Percentiles rank a stretch among this genome's conserved stretches.
phyloP scores from a whole-genome alignment of 805 yeast species.

The Barnettozyma botsteinii region DNA sequence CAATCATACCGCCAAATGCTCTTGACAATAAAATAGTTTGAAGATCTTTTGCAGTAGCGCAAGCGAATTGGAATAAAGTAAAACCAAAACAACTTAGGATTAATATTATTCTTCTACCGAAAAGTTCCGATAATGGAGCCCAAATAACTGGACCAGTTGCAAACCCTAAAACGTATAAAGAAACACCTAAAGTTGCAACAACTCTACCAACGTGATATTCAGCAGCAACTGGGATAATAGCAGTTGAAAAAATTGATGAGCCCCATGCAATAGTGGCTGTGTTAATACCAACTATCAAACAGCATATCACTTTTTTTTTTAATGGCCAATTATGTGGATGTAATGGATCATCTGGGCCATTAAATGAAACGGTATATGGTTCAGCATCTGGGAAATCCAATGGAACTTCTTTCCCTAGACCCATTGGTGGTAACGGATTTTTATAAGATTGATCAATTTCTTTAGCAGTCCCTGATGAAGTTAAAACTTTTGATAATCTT shows the following conservation, averaged over 20 bases:
- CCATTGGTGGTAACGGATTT: slow-evolving; percentile 54
- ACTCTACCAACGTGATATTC: slow-evolving; percentile 56
- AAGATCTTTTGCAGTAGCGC: slow-evolving; percentile 71
- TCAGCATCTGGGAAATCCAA: slow-evolving; percentile 49
- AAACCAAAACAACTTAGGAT: slow-evolving; percentile 52
- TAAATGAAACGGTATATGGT: slow-evolving; percentile 66
- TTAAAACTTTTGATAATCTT: slow-evolving; percentile 36
- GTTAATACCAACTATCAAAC: slow-evolving; percentile 40
- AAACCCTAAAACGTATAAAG: slow-evolving; percentile 86
- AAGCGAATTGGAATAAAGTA: slow-evolving; percentile 59
- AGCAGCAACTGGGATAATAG: slow-evolving; percentile 40
- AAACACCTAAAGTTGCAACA: slow-evolving; percentile 69
- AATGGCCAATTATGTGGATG: slow-evolving; percentile 78
- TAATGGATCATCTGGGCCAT: slow-evolving; percentile 73
- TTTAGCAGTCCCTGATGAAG: slow-evolving; percentile 29
- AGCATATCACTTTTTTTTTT: slow-evolving; percentile 38
- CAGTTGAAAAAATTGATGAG: slow-evolving; percentile 76
- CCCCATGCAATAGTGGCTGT: slow-evolving; percentile 63
- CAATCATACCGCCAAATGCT: slow-evolving; percentile 74
- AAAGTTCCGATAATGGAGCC: slow-evolving; percentile 83
- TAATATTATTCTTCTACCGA: slow-evolving; percentile 62
- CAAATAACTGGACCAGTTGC: slow-evolving; percentile 89
- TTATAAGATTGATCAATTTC: slow-evolving; percentile 28
- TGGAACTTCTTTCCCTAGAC: slow-evolving; percentile 45
- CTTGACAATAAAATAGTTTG: slow-evolving; percentile 75